These are phyloP conservation scores for Leccinum rimulosum DNA, from an alignment of 768 basidiomycete species.

Conservation along the genomic window DNA sequence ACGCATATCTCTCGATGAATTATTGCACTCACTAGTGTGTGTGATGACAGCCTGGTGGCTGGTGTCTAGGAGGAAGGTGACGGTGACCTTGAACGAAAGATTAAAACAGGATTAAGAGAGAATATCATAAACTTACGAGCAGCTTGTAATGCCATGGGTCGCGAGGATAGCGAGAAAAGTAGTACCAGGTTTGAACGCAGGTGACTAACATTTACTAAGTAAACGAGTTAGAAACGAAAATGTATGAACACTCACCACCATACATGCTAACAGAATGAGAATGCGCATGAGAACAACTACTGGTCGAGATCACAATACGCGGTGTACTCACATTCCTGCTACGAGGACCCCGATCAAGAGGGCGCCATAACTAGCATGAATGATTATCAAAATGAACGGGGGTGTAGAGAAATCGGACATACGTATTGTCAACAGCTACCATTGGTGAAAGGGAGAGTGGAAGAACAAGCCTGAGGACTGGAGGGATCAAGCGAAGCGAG, in stretches of 20 bases:
- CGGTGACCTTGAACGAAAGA: constrained; percentile 40
- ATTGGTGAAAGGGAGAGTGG: not conserved
- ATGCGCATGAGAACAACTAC: not conserved
- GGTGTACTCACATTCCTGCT: constrained; percentile 43
- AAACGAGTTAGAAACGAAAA: not conserved
- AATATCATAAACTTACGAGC: constrained; percentile 35
- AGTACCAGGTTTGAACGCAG: constrained; percentile 53
- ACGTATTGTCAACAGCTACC: constrained; percentile 35
- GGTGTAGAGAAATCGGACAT: constrained; percentile 3
- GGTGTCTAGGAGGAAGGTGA: constrained; percentile 50
- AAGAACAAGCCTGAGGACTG: not conserved
- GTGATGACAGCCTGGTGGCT: constrained; percentile 53
- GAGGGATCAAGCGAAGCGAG: not conserved
- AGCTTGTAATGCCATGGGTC: constrained; percentile 49
- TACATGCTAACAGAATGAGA: constrained; percentile 37
- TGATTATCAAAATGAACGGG: not conserved
- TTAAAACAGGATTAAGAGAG: not conserved
- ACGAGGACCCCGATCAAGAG: constrained; percentile 49
- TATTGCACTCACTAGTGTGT: constrained; percentile 40
- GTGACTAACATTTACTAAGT: constrained; percentile 39
- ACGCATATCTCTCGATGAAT: not conserved
- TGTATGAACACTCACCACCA: constrained; percentile 38
- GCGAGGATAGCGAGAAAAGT: constrained; percentile 46
- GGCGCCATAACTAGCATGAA: constrained; percentile 43
- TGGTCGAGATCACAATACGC: not conserved